Evolutionary conservation across 345 rosid species (phyloP).

Genomic region (Corymbia maculata): DNA sequence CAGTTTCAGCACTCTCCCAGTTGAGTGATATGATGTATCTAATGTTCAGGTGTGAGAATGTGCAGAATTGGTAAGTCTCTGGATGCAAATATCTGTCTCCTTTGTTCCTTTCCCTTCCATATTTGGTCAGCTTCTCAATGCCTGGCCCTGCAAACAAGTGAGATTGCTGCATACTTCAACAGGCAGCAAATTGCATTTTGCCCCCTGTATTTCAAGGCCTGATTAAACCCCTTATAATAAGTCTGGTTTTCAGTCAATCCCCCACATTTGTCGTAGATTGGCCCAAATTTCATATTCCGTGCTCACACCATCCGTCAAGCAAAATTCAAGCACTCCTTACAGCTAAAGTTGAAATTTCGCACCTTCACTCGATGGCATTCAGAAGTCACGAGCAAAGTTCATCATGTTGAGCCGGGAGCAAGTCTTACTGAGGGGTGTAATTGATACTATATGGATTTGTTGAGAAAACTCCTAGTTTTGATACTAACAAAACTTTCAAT

Average conservation of each 20-base stretch:
- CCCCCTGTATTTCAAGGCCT: background rate
- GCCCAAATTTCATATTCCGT: background rate
- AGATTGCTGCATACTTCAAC: background rate
- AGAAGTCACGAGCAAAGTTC: background rate
- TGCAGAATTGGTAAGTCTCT: background rate
- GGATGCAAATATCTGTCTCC: background rate
- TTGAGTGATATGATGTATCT: background rate
- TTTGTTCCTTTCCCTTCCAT: background rate
- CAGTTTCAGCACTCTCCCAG: background rate
- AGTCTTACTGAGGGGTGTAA: background rate
- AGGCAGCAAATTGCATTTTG: background rate
- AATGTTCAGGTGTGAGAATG: background rate
- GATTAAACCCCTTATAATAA: background rate
- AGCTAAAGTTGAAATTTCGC: background rate
- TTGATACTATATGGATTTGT: background rate
- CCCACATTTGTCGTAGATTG: background rate
- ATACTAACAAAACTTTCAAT: too few species aligned
- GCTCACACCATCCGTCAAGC: background rate
- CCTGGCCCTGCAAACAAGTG: background rate
- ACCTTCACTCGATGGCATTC: background rate
- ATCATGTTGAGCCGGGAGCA: background rate
- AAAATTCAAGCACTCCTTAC: background rate
- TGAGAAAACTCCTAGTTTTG: too few species aligned
- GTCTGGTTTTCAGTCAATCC: background rate
- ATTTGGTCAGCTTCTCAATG: background rate